These are phyloP conservation scores for Fusarium decemcellulare DNA, from an alignment of 2,329 filamentous ascomycete species.

Conservation along the genomic window DNA sequence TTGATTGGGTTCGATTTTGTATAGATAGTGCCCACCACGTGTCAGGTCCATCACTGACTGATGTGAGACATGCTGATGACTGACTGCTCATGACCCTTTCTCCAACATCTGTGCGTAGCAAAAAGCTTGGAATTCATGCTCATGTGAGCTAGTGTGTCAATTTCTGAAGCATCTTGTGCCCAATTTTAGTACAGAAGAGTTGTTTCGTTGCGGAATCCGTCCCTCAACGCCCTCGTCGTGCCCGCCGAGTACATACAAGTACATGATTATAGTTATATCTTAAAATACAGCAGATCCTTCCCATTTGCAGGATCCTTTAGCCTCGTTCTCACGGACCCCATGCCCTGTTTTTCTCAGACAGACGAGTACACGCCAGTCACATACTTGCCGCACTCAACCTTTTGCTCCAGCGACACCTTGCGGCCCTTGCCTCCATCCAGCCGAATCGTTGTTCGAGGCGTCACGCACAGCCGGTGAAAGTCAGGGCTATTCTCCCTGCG, in stretches of 20 bases:
- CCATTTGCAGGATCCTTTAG: conserved; percentile 5
- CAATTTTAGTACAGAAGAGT: conserved; percentile 31
- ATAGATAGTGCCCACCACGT: conserved; percentile 10
- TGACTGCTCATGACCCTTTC: background rate
- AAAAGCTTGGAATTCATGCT: background rate
- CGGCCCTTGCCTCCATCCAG: conserved; percentile 73
- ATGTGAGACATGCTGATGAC: conserved; percentile 19
- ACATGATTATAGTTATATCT: conserved; percentile 35
- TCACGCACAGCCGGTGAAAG: conserved; percentile 83
- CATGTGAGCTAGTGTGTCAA: conserved; percentile 18
- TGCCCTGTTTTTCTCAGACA: conserved; percentile 52
- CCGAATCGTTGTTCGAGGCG: conserved; percentile 79
- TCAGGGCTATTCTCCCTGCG: conserved; percentile 73
- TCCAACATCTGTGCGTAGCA: background rate
- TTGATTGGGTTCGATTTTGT: background rate
- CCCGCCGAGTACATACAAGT: conserved; percentile 21
- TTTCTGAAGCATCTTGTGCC: conserved; percentile 19
- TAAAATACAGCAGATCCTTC: conserved; percentile 31
- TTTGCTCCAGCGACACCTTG: conserved; percentile 85
- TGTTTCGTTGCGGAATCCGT: conserved; percentile 23
- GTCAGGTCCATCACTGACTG: background rate
- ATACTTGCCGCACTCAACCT: conserved; percentile 86
- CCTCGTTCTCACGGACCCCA: background rate
- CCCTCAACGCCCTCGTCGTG: conserved; percentile 32
- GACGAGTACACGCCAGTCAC: conserved; percentile 88